A percentile compares a stretch with the other conserved stretches of the same genome.
Evolutionary conservation across 208 protist species (phyloP).

Genomic region (Blastocrithidia nonstop): DNA sequence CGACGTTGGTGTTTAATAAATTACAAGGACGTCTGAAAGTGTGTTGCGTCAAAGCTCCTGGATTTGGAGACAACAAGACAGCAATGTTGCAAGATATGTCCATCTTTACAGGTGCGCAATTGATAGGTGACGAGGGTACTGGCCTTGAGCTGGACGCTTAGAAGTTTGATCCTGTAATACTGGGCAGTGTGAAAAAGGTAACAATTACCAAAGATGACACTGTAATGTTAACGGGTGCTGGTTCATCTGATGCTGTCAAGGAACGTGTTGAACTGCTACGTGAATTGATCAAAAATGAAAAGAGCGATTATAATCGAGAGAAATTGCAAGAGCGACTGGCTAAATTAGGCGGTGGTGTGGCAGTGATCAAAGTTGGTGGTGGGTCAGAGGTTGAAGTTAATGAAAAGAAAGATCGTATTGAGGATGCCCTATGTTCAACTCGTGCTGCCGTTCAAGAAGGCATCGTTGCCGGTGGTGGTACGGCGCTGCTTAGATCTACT

Average conservation of each 20-base stretch:
- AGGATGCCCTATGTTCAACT: slow-evolving; percentile 98
- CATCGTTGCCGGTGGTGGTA: slow-evolving; percentile 97
- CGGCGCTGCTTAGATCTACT: slow-evolving; percentile 90
- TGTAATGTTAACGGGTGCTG: slow-evolving; percentile 94
- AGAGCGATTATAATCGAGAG: slow-evolving; percentile 93
- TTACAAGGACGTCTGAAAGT: slow-evolving; percentile 80
- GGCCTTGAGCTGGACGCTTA: slow-evolving; percentile 75
- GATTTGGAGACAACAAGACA: slow-evolving; percentile 98
- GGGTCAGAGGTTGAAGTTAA: slow-evolving; percentile 96
- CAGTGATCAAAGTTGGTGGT: slow-evolving; percentile 95
- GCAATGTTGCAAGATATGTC: slow-evolving; percentile 97
- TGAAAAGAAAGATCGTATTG: slow-evolving; percentile 99
- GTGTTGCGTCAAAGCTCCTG: slow-evolving; percentile 94
- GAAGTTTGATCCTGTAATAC: slow-evolving; percentile 52
- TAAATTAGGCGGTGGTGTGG: slow-evolving; percentile 95
- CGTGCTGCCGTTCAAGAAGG: slow-evolving; percentile 98
- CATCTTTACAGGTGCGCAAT: slow-evolving; percentile 90
- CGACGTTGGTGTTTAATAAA: slow-evolving; percentile 81
- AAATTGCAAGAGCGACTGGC: slow-evolving; percentile 97
- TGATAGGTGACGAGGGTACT: slow-evolving; percentile 87
- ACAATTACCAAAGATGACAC: slow-evolving; percentile 95
- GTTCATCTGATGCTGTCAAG: slow-evolving; percentile 77
- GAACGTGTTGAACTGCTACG: slow-evolving; percentile 89
- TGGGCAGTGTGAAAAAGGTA: slow-evolving; percentile 75
- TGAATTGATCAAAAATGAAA: slow-evolving; percentile 68